phyloP scores from a whole-genome alignment of 2,329 filamentous ascomycete species.

The Coleophoma crateriformis region DNA sequence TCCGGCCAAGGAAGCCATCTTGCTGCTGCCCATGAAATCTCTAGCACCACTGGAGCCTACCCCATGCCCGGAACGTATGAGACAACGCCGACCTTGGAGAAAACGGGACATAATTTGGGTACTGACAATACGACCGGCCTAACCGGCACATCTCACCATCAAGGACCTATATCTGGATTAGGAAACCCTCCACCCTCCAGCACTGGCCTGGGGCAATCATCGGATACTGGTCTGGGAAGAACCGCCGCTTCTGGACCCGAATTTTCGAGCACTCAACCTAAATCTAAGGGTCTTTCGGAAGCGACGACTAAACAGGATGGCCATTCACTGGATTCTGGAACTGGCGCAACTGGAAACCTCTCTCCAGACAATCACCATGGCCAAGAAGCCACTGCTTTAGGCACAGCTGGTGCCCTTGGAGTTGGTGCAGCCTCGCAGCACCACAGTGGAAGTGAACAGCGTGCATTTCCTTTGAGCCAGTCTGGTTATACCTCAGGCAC shows the following conservation, averaged over 20 bases:
- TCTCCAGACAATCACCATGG: neutral
- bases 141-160: neutral
- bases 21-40: neutral
- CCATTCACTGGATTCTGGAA: no score
- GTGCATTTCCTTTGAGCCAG: no score
- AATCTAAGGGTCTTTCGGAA: no score
- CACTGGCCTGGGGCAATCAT: neutral
- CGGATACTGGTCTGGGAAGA: neutral
- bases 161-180: neutral
- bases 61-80: neutral
- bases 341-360: no score
- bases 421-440: neutral
- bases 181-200: neutral
- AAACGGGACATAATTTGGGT: neutral
- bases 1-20: conserved; percentile 2
- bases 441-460: neutral
- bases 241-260: no score
- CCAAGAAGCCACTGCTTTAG: conserved; percentile 11
- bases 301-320: no score
- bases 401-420: conserved; percentile 1
- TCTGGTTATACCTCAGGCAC: neutral
- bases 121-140: neutral
- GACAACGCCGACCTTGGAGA: neutral
- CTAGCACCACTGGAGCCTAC: neutral
- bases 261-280: no score